Conservation (phyloP, 352 stramenopile genomes). For the Saprolegnia parasitica region DNA sequence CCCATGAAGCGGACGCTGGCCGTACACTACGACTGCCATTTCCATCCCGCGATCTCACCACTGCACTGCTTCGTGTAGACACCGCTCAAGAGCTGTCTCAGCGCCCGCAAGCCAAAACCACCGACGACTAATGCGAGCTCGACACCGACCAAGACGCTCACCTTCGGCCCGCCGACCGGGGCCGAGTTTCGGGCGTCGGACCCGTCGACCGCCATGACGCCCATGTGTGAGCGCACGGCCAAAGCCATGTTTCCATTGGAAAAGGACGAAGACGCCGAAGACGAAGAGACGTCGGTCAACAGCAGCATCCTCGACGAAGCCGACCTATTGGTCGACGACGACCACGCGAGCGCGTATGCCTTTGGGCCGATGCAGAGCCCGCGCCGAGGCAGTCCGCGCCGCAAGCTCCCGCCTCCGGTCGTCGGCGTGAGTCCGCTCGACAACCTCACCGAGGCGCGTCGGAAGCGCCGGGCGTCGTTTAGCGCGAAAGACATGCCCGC, state of each 20-base stretch:
- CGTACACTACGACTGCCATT: not conserved
- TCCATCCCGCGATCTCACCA: not conserved
- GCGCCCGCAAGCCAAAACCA: constrained; percentile 46
- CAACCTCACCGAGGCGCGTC: constrained; percentile 57
- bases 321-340: constrained; percentile 43
- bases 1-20: not conserved
- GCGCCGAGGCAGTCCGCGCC: not conserved
- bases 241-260: constrained; percentile 63
- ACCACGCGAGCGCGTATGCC: constrained; percentile 22
- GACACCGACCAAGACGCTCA: constrained; percentile 77
- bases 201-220: constrained; percentile 83
- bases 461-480: constrained; percentile 26
- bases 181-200: constrained; percentile 76
- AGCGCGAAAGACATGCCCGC: not conserved
- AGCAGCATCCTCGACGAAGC: constrained; percentile 77
- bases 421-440: constrained; percentile 70
- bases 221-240: constrained; percentile 58
- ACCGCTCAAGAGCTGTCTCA: constrained; percentile 71
- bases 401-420: not conserved
- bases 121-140: constrained; percentile 11
- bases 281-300: constrained; percentile 79
- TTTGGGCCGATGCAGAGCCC: constrained; percentile 25
- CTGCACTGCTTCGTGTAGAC: constrained; percentile 34
- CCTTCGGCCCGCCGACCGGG: constrained; percentile 73
- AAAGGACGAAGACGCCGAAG: constrained; percentile 43